These are phyloP conservation scores for Stereocaulon alpinum DNA, from an alignment of 495 filamentous ascomycete species.

Conservation along the genomic window DNA sequence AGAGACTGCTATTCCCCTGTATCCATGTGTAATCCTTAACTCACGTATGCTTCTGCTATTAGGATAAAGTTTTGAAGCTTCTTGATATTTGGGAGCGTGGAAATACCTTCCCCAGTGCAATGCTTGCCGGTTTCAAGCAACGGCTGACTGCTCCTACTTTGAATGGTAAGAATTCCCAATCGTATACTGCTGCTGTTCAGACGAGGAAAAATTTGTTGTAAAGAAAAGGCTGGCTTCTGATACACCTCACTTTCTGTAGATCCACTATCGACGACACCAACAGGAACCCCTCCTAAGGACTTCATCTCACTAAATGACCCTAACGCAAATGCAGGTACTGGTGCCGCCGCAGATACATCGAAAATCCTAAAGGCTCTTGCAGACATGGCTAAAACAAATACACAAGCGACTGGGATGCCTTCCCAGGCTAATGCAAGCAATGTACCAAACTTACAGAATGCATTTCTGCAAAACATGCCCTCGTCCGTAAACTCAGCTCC, in stretches of 20 bases:
- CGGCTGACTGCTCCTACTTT: conserved; percentile 49
- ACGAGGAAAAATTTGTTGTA: not conserved
- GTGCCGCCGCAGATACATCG: conserved; percentile 45
- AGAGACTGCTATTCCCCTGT: conserved; percentile 25
- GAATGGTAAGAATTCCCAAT: conserved; percentile 21
- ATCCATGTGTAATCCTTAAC: conserved; percentile 31
- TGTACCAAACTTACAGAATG: conserved; percentile 43
- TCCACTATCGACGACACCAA: conserved; percentile 67
- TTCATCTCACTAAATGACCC: conserved; percentile 34
- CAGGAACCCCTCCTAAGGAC: conserved; percentile 62
- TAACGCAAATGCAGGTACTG: conserved; percentile 31
- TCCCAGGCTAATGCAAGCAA: conserved; percentile 43
- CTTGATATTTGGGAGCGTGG: conserved; percentile 97
- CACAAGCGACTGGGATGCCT: conserved; percentile 40
- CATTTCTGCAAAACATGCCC: conserved; percentile 33
- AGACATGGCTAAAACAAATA: conserved; percentile 76
- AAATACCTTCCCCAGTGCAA: conserved; percentile 71
- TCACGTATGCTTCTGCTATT: conserved; percentile 44
- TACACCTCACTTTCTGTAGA: conserved; percentile 33
- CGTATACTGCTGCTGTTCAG: not conserved
- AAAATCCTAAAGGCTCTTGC: conserved; percentile 74
- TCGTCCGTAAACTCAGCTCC: conserved; percentile 38
- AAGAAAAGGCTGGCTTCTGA: conserved; percentile 27
- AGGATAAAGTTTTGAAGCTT: conserved; percentile 95
- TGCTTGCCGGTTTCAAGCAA: conserved; percentile 79